These are phyloP conservation scores for Pseudonitzschia delicatissima DNA, from an alignment of 108 stramenopile species.

Conservation along the genomic window DNA sequence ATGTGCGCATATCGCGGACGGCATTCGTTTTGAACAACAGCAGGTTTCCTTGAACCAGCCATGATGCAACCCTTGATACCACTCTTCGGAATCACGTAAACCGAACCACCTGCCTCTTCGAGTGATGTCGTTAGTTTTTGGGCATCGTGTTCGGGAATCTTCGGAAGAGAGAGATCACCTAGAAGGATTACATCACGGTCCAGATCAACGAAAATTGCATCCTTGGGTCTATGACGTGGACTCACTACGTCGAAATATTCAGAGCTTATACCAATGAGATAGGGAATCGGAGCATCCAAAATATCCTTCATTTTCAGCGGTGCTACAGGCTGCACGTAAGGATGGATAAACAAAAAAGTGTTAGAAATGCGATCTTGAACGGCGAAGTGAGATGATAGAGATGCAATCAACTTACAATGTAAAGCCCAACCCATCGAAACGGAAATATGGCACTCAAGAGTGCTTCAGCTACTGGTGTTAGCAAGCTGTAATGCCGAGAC, in stretches of 20 bases:
- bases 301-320: slow-evolving; percentile 78
- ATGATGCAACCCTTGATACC: slow-evolving; percentile 47
- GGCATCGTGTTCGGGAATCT: slow-evolving; percentile 58
- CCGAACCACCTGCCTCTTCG: slow-evolving; percentile 44
- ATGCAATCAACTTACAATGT: slow-evolving; percentile 23
- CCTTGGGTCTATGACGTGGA: slow-evolving; percentile 37
- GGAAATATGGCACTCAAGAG: slow-evolving; percentile 84
- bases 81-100: slow-evolving; percentile 43
- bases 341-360: neutral
- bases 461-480: slow-evolving; percentile 80
- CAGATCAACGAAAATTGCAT: slow-evolving; percentile 79
- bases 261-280: slow-evolving; percentile 73
- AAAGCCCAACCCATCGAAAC: slow-evolving; percentile 81
- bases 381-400: neutral
- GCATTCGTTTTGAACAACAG: slow-evolving; percentile 26
- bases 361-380: neutral
- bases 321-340: slow-evolving; percentile 54
- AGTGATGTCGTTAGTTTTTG: slow-evolving; percentile 59
- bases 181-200: slow-evolving; percentile 74
- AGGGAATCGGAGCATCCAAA: slow-evolving; percentile 88
- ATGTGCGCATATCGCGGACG: slow-evolving; percentile 46
- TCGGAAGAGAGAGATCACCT: slow-evolving; percentile 45
- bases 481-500: slow-evolving; percentile 56
- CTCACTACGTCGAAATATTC: slow-evolving; percentile 47
- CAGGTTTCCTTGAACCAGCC: slow-evolving; percentile 26